Evolutionary conservation across 2,329 filamentous ascomycete genomes (phyloP), one percentile per base, ranked within the genome.

Genomic region (Trichoderma endophyticum): DNA sequence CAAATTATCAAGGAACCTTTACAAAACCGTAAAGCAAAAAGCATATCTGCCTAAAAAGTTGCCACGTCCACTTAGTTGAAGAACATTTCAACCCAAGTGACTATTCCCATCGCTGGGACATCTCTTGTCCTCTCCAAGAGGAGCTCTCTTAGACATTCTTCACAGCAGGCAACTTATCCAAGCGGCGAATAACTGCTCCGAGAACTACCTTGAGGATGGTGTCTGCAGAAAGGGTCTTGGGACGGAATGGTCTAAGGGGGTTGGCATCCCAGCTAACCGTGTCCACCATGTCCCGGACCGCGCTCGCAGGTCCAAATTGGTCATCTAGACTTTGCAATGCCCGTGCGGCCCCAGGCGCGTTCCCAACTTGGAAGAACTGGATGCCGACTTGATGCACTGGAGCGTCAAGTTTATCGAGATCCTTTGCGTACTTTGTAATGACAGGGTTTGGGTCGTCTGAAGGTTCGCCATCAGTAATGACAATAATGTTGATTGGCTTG

Each of bases 301-400:
- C 84, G 34, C 86, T 83, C 34, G 86, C 82, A 30, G 14, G 6
- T 15, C 85, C 83, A n/a, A 88, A 77, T 56, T 87, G 84, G 79
- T 98, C 93, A 78, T 98, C 95, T 8, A 98, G 85, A 61, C 90
- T 86, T 75, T 87, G 83, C 51, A 98, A 84, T 70, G 91, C 89
- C 75, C 85, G 81, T 1, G 86, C 85, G 0, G 95, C 95, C 0
- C 81, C 83, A 0, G 82, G 78, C 76, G 97, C 93, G 64, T 88
- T 86, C 71, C 96, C 95, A 59, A 98, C 92, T 82, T 98, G 95
- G 85, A 98, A 97, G 84, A 98, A 98, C 80, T 98, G 95, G 71
- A 98, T 89, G 39, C 95, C 95, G 9, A 98, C 85, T 83, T 98
- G 96, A 85, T 92, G 92, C 1, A 90, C 86, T 4, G 91, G 89